phyloP scores from a whole-genome alignment of 2,329 filamentous ascomycete species.

The Trichoderma endophyticum region DNA sequence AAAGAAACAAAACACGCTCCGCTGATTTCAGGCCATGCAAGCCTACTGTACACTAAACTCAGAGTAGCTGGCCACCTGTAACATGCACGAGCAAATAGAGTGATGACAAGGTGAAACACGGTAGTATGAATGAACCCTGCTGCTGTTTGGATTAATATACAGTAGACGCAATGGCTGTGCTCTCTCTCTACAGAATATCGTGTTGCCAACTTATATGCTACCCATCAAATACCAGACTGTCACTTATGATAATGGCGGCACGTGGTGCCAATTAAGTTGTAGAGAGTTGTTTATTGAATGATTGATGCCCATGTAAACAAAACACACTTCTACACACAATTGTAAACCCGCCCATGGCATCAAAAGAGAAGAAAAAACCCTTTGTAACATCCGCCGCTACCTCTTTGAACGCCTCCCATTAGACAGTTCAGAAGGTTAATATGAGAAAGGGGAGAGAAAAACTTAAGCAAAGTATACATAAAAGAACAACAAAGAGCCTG shows the following conservation, averaged over 20 bases:
- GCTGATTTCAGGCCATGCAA: background rate
- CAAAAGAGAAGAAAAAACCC: background rate
- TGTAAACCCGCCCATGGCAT: background rate
- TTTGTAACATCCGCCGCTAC: slow-evolving; percentile 6
- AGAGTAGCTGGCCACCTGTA: background rate
- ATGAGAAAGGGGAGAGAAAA: background rate
- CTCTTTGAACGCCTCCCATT: slow-evolving; percentile 10
- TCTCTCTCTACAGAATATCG: background rate
- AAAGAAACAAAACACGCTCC: background rate
- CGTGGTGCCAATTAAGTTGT: background rate
- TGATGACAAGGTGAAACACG: background rate
- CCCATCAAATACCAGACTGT: background rate
- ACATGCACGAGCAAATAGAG: background rate
- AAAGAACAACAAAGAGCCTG: background rate
- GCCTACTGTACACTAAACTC: background rate
- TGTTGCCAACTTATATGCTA: background rate
- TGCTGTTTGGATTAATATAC: background rate
- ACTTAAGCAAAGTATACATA: background rate
- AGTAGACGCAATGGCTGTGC: background rate
- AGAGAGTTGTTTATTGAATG: slow-evolving; percentile 6
- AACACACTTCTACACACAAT: slow-evolving; percentile 1
- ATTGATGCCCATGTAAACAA: background rate
- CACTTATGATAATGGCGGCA: background rate
- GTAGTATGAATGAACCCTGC: background rate
- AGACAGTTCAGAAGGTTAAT: background rate